phyloP scores from a whole-genome alignment of 208 protist genomes.

The Leishmania gerbilli region DNA sequence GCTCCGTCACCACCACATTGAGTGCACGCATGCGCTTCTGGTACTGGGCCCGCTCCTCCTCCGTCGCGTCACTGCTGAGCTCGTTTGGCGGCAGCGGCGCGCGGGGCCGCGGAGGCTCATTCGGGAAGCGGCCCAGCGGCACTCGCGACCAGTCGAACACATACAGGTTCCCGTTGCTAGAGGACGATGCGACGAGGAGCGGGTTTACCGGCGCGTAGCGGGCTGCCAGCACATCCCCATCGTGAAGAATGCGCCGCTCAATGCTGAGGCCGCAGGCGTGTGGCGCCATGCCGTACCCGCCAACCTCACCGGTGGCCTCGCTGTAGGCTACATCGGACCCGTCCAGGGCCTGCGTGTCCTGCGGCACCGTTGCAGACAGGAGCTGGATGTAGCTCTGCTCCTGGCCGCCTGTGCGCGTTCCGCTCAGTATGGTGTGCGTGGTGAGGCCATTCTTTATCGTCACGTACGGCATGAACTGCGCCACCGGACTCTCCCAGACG shows the following conservation, averaged over 20 bases:
- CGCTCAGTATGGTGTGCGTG: slow-evolving; percentile 79
- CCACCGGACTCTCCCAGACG: slow-evolving; percentile 84
- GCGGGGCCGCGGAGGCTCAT: slow-evolving; percentile 85
- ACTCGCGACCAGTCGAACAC: slow-evolving; percentile 92
- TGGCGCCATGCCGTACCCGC: slow-evolving; percentile 89
- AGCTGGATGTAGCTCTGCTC: slow-evolving; percentile 89
- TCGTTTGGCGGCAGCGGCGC: slow-evolving; percentile 90
- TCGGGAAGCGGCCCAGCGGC: slow-evolving; percentile 84
- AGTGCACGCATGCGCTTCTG: slow-evolving; percentile 81
- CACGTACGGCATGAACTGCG: slow-evolving; percentile 85
- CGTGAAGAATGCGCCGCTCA: slow-evolving; percentile 85
- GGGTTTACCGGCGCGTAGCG: slow-evolving; percentile 90
- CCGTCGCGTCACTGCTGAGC: slow-evolving; percentile 60
- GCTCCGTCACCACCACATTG: slow-evolving; percentile 69
- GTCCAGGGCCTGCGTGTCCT: slow-evolving; percentile 47
- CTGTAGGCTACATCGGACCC: slow-evolving; percentile 52
- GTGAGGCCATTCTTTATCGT: slow-evolving; percentile 53
- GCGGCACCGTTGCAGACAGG: slow-evolving; percentile 67
- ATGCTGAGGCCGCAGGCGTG: slow-evolving; percentile 58
- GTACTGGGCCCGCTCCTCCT: slow-evolving; percentile 79
- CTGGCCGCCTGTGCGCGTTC: slow-evolving; percentile 75
- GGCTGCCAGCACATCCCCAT: slow-evolving; percentile 82
- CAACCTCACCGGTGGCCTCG: slow-evolving; percentile 90
- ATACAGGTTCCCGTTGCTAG: slow-evolving; percentile 81
- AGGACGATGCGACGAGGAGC: slow-evolving; percentile 75